Evolutionary conservation across 2,329 filamentous ascomycete species (phyloP), one percentile per base, ranked within the genome.

Genomic region (Microdochium trichocladiopsis): DNA sequence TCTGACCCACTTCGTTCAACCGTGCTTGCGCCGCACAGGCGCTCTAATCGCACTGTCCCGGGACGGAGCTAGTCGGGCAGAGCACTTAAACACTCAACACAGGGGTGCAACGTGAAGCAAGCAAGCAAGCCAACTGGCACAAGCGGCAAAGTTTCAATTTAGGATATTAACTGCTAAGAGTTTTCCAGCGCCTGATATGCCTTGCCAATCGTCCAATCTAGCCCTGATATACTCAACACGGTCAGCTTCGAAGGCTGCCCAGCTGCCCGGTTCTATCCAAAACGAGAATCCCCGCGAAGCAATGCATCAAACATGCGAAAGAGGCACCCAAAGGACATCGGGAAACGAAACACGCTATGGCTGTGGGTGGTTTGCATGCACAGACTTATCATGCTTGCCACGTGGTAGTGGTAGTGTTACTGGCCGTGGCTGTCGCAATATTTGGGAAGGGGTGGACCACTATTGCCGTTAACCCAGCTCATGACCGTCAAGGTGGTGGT

Each of bases 401-500:
- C n/a, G 18, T 23, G 21, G 36, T 41, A 16, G 41, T 50, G 25
- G 3, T 9, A 18, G 12, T 45, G 41, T 57, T 55, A 66, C 14
- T 59, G 36, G 37, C 63, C 59, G 33, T 60, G 69, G 51, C 66
- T 67, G 51, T 83, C 78, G 56, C 80, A 84, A 63, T 83, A 82
- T 51, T 77, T 76, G 0, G 80, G 79, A 8, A 68, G 60, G 53
- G 65, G 66, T 14, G 74, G 71, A 14, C 69, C 70, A 1, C 64
- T 66, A 0, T 69, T 62, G 4, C 83, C 82, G 50, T 75, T 77
- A 6, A 88, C 82, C 95, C 94, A 99, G 69, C 88, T 95, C 65
- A 86, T 80, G 48, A 96, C 74, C 1, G 94, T 99, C 61, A 97
- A 74, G 33, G 80, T 77, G 0, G 94, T 97, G 0, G 94, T 96